Evolutionary conservation across 495 filamentous ascomycete species (phyloP), one percentile per base, ranked within the genome.

Genomic region (Tuber magnatum): DNA sequence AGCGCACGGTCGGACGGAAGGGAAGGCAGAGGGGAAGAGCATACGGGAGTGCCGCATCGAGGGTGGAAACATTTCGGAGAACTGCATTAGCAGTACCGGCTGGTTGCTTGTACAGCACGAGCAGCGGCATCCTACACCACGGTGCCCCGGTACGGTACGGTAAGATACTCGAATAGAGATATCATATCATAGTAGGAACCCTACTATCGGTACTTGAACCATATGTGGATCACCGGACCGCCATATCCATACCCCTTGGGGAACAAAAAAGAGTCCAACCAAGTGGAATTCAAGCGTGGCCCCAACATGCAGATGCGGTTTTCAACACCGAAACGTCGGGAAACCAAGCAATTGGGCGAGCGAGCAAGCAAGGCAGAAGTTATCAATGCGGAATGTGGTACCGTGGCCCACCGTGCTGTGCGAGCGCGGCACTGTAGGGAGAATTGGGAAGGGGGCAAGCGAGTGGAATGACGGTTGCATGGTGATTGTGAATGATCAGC

Each of bases 361-460:
- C 32, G 41, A 4, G 16, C 69, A n/a, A n/a, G n/a, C n/a, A 71
- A 71, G 42, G 69, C 32, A n/a, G 28, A 40, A 40, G 18, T 40
- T 12, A 71, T 40, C 24, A 71, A 28, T 71, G 42, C 32, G 35
- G 39, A 71, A 71, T 71, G 51, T 61, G n/a, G 24, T 61, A 61
- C 51, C 12, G 51, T 61, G n/a, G n/a, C 32, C n/a, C 32, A 32
- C 51, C n/a, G 24, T n/a, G 7, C 48, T 51, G 22, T 24, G 9
- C 24, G 28, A 61, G 51, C 1, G 16, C 51, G n/a, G n/a, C n/a
- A n/a, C n/a, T n/a, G n/a, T n/a, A n/a, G n/a, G n/a, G n/a, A n/a
- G n/a, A n/a, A n/a, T n/a, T n/a, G n/a, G 51, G 16, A 61, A 16
- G 6, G 28, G n/a, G 22, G 22, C 7, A 56, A 10, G 46, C 6